Evolutionary conservation across 495 filamentous ascomycete species (phyloP).

Genomic region (Penicillium tannophilum): DNA sequence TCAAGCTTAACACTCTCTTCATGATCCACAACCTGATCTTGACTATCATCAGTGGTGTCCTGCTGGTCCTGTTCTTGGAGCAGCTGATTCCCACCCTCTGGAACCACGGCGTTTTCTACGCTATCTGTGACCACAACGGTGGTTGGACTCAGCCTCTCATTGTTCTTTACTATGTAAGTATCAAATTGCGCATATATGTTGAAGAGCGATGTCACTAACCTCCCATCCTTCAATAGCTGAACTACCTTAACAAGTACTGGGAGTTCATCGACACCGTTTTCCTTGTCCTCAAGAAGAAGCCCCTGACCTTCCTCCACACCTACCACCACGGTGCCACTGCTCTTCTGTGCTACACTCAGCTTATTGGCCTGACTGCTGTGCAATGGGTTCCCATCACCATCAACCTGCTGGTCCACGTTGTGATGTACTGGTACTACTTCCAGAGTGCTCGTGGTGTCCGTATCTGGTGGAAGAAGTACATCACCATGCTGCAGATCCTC

Average conservation of each 20-base stretch:
- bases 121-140: conserved; percentile 65
- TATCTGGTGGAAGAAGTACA: conserved; percentile 65
- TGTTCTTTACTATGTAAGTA: conserved; percentile 67
- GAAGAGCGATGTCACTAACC: conserved; percentile 23
- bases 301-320: conserved; percentile 75
- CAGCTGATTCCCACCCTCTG: conserved; percentile 63
- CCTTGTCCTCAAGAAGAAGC: conserved; percentile 75
- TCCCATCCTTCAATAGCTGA: conserved; percentile 50
- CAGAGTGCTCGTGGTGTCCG: conserved; percentile 60
- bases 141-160: conserved; percentile 69
- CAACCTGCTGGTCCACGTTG: conserved; percentile 71
- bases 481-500: conserved; percentile 58
- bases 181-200: not conserved
- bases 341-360: conserved; percentile 71
- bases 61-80: conserved; percentile 66
- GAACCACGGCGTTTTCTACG: conserved; percentile 62
- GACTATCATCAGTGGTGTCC: conserved; percentile 60
- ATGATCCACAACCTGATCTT: conserved; percentile 71
- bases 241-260: conserved; percentile 74
- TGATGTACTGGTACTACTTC: conserved; percentile 70
- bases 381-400: conserved; percentile 70
- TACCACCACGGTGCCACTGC: conserved; percentile 76
- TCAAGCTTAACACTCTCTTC: conserved; percentile 66
- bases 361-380: conserved; percentile 67
- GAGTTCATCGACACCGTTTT: conserved; percentile 72